Base-by-base conservation (phyloP, 768 basidiomycete genomes). In the Tylopilus sp. region DNA sequence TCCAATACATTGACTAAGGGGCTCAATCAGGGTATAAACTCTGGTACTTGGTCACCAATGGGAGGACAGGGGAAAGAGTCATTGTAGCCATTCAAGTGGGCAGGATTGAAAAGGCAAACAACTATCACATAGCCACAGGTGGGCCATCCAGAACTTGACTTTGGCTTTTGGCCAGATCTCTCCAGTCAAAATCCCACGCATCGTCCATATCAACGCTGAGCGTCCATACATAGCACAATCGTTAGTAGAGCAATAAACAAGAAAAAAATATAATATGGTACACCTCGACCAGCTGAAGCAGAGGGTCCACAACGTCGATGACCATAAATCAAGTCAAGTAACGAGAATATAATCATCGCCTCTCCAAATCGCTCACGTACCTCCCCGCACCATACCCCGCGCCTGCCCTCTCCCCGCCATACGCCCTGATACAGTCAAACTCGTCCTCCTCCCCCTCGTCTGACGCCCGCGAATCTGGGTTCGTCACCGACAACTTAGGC, bases 341-440 rank as follows among this genome's bases (percentile, higher is more conserved):
- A 28, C 3, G 28, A 28, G n/a, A n/a, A n/a, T n/a, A n/a, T n/a
- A 28, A 38, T 40, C 38, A 51, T 22, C 26, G 21, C 21, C 9
- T 46, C 20, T 79, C 77, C 60, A 80, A 59, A 62, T 78, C 70
- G 36, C 77, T 80, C 23, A 76, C 69, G 57, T 76, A 80, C 58
- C 60, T 73, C 20, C 76, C 77, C 18, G 71, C 63, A 17, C 62
- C 68, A 64, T 80, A 80, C 21, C 72, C 74, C 26, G 31, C 53
- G 15, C 38, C 20, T 1, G 11, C 20, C 4, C 47, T 44, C 26
- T 62, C 62, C 18, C 48, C 59, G 64, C 65, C 55, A 66, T 87
- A 85, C 23, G 79, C 82, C 41, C 74, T 73, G 42, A 82, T 73
- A 53, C 85, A 82, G 61, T 84, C 83, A 57, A 78, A 82, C 13